Evolutionary conservation across 176 grass and related monocot species (phyloP), one percentile per base, ranked within the genome.

Genomic region (Musa schizocarpa): DNA sequence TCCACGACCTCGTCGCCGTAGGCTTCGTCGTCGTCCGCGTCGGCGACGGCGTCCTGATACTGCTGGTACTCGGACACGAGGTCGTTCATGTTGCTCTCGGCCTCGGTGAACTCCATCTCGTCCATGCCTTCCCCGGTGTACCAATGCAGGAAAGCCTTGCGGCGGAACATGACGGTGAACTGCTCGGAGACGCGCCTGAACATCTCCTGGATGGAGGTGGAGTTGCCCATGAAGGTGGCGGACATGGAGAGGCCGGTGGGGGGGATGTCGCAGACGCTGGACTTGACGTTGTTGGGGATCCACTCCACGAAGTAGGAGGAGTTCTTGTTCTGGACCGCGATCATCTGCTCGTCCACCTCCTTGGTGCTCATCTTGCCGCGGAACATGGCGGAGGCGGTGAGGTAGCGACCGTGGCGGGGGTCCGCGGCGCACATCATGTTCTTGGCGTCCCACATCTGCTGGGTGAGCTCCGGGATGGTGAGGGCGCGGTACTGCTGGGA

Each of bases 91-190:
- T 97, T 97, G 90, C 94, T 97, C 86, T 97, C 94, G 0, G 94
- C 94, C 86, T 97, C 94, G n/a, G 94, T 97, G 84, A 97, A 97
- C 83, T 97, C 90, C 94, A 97, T 97, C 90, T 97, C 94, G 74
- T 89, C 87, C 86, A 89, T 89, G 67, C 87, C 90, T 48, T 87
- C 85, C 27, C 80, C 85, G 1, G 85, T 90, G 92, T 96, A 96
- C 92, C 92, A 96, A 21, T 96, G 92, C 11, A 96, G 78, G 88
- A 96, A 96, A 3, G 92, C 92, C 85, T 96, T 96, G 52, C 71
- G 71, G 20, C 71, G 71, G 71, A 74, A 74, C 71, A 74, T 74
- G 71, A 74, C 71, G 71, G 71, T 74, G 71, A 74, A 74, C 71
- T 74, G 71, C 71, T 74, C 71, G 11, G 71, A 74, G 9, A 74